These are phyloP conservation scores for Neonectria faginata DNA, from an alignment of 2,329 filamentous ascomycete species.

Conservation along the genomic window DNA sequence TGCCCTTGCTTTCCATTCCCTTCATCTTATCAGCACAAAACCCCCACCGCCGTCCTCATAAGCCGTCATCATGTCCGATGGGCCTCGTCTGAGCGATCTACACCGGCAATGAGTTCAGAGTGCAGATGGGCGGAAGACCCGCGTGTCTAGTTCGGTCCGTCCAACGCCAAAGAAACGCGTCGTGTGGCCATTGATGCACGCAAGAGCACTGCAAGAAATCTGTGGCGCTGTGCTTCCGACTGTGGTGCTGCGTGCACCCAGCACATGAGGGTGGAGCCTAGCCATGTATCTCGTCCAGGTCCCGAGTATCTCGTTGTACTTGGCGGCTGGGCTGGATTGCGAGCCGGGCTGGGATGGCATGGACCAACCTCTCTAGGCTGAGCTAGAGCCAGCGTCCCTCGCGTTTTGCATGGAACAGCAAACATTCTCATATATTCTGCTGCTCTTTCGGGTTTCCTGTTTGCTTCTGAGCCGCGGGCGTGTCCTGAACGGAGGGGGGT, in stretches of 20 bases:
- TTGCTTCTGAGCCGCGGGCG: slow-evolving; percentile 8
- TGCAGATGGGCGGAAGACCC: slow-evolving; percentile 23
- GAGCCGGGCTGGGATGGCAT: slow-evolving; percentile 29
- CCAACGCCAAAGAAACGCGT: slow-evolving; percentile 15
- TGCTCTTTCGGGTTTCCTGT: background rate
- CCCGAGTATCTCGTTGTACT: slow-evolving; percentile 34
- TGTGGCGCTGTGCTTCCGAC: slow-evolving; percentile 29
- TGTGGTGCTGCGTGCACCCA: slow-evolving; percentile 27
- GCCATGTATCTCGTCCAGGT: slow-evolving; percentile 22
- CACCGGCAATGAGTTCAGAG: slow-evolving; percentile 9
- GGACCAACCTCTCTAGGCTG: slow-evolving; percentile 6
- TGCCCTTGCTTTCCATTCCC: slow-evolving; percentile 1
- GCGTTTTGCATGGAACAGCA: slow-evolving; percentile 14
- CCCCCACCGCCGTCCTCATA: background rate
- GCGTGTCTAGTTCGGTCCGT: slow-evolving; percentile 21
- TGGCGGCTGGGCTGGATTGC: slow-evolving; percentile 13
- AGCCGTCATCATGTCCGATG: slow-evolving; percentile 9
- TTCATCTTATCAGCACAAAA: background rate
- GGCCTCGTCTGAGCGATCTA: slow-evolving; percentile 15
- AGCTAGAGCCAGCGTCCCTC: slow-evolving; percentile 14
- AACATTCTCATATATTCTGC: slow-evolving; percentile 16
- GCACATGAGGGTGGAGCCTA: slow-evolving; percentile 25
- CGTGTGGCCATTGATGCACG: slow-evolving; percentile 13
- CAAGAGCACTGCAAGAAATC: slow-evolving; percentile 36
- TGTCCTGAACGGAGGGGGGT: background rate